phyloP scores from a whole-genome alignment of 1,284 basidiomycete species.

The Puccinia polysora region DNA sequence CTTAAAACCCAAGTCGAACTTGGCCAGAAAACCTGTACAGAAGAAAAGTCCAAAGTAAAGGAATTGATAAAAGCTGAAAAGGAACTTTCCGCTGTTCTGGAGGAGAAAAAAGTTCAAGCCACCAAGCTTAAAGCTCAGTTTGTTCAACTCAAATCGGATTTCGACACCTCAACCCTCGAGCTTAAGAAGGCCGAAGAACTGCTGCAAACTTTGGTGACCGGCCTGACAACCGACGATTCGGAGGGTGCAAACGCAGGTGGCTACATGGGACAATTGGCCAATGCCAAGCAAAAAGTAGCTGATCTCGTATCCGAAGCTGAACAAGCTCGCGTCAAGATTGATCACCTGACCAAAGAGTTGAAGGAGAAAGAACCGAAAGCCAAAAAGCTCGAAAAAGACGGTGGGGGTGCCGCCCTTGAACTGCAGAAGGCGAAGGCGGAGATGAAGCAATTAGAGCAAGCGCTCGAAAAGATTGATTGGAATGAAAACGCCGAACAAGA shows the following conservation, averaged over 20 bases:
- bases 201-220: conserved; percentile 89
- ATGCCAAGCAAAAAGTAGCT: conserved; percentile 71
- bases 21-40: conserved; percentile 68
- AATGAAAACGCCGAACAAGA: conserved; percentile 69
- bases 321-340: conserved; percentile 72
- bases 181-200: conserved; percentile 80
- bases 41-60: conserved; percentile 68
- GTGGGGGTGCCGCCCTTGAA: conserved; percentile 66
- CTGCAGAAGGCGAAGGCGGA: conserved; percentile 63
- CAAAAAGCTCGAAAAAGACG: conserved; percentile 79
- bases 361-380: conserved; percentile 71
- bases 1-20: conserved; percentile 81
- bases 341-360: conserved; percentile 74
- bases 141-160: conserved; percentile 63
- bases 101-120: conserved; percentile 60
- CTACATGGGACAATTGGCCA: conserved; percentile 92
- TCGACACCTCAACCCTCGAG: conserved; percentile 63
- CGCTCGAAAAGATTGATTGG: conserved; percentile 69
- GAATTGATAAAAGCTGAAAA: conserved; percentile 61
- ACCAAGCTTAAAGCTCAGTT: conserved; percentile 62
- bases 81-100: conserved; percentile 53
- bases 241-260: conserved; percentile 67
- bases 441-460: conserved; percentile 61
- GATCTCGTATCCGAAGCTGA: conserved; percentile 79
- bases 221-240: conserved; percentile 65